phyloP scores from a whole-genome alignment of 495 filamentous ascomycete species.

The Acidiella bohemica region DNA sequence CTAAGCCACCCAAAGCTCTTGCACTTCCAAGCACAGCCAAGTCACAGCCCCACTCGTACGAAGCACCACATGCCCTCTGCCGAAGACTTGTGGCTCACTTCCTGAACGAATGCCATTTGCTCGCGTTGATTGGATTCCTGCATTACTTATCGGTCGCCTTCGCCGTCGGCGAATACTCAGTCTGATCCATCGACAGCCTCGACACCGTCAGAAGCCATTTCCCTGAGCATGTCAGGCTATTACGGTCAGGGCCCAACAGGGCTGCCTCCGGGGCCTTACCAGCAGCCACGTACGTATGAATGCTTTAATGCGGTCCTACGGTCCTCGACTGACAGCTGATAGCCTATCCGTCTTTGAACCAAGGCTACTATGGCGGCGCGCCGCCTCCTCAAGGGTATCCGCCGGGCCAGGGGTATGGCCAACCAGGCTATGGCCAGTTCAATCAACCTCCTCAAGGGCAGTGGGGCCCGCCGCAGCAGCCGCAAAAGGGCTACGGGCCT shows the following conservation, averaged over 20 bases:
- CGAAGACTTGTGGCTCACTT: too few species aligned
- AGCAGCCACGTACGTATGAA: slow-evolving; percentile 3
- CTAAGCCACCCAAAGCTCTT: too few species aligned
- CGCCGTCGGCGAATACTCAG: too few species aligned
- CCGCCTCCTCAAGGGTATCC: neutral
- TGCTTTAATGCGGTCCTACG: too few species aligned
- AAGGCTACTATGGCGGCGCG: slow-evolving; percentile 24
- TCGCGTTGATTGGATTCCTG: too few species aligned
- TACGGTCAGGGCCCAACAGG: too few species aligned
- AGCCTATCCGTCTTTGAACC: slow-evolving; percentile 16
- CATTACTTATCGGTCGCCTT: too few species aligned
- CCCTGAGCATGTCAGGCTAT: neutral
- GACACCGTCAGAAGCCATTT: neutral
- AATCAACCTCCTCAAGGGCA: slow-evolving; percentile 10
- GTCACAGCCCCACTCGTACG: too few species aligned
- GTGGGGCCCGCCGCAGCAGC: slow-evolving; percentile 1
- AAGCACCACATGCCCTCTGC: too few species aligned
- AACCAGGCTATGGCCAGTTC: slow-evolving; percentile 10
- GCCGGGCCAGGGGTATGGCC: slow-evolving; percentile 7
- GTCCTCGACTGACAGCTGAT: too few species aligned
- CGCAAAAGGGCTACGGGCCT: slow-evolving; percentile 5
- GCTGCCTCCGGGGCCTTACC: slow-evolving; percentile 1
- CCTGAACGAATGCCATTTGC: too few species aligned
- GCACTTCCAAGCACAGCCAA: too few species aligned
- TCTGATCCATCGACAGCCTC: neutral